A percentile compares a stretch with the other conserved stretches of the same genome.
phyloP scores from a whole-genome alignment of 371 early-diverging fungal genomes.

The Basidiobolus meristosporus region DNA sequence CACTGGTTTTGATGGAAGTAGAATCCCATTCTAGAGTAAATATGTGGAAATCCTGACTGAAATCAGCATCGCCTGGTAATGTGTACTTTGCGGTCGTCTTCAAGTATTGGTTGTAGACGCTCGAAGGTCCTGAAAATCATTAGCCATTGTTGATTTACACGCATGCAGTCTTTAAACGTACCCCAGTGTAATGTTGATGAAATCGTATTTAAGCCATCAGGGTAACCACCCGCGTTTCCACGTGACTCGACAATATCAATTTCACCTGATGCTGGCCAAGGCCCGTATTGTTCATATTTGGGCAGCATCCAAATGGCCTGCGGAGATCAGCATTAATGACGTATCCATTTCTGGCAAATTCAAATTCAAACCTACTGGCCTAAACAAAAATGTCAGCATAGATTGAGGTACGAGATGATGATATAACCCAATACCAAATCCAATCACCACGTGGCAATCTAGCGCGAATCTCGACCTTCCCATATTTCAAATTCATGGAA shows the following conservation, averaged over 20 bases:
- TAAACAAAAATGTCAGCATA: too few relatives aligned
- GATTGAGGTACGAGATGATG: too few relatives aligned
- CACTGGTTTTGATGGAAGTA: constrained; percentile 30
- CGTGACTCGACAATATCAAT: too few relatives aligned
- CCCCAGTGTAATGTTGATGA: too few relatives aligned
- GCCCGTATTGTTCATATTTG: constrained; percentile 32
- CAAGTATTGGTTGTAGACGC: neutral
- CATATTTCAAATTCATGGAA: constrained; percentile 24
- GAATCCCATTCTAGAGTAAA: constrained; percentile 37
- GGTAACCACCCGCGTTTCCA: too few relatives aligned
- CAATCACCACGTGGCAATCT: constrained; percentile 43
- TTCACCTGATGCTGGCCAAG: constrained; percentile 52
- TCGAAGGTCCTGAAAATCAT: constrained; percentile 17
- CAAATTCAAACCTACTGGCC: too few relatives aligned
- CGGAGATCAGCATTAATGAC: too few relatives aligned
- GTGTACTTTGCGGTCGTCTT: too few relatives aligned
- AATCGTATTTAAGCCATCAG: too few relatives aligned
- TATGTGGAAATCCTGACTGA: constrained; percentile 18
- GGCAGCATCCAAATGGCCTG: constrained; percentile 60
- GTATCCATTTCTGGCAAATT: too few relatives aligned
- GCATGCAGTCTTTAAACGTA: constrained; percentile 2
- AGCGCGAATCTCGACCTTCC: constrained; percentile 41
- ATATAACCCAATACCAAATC: constrained; percentile 44
- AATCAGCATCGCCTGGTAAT: constrained; percentile 7
- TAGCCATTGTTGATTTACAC: constrained; percentile 5